Evolutionary conservation across 176 grass and related monocot species (phyloP), one percentile per base, ranked within the genome.

Genomic region (Metroxylon sagu): DNA sequence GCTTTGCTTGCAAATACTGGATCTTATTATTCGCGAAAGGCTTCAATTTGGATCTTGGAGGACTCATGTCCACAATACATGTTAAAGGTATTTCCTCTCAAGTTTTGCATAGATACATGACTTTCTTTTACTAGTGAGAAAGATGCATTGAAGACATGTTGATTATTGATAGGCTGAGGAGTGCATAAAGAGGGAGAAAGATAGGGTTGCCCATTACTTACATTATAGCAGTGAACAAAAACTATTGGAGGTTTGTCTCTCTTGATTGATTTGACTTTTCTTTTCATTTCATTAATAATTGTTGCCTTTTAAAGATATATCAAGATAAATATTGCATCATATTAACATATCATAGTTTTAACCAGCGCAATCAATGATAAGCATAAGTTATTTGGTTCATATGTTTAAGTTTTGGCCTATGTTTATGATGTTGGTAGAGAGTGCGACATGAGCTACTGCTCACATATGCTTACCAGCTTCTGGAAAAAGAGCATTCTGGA

Each of bases 51-150:
- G 93, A 85, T 98, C 63, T 54, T 83, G 21, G 93, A 98, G 74
- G 93, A 98, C 70, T 88, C 93, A 61, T 98, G 84, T 56, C 93
- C 84, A 27, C 84, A 98, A 62, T 92, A 98, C 60, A 85, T 97
- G 87, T 83, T 92, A 28, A 98, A 98, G 84, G 93, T 98, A 82
- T 23, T 23, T 23, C 21, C 21, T 23, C 21, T 23, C 21, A 23
- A 23, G 21, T 23, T 1, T 23, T 23, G 21, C 21, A 23, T 23
- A 23, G 21, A 23, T 23, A 23, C 21, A 23, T 23, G 21, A 23
- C 21, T 23, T 23, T 23, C 21, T 23, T 23, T 23, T 23, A 23
- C 21, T 23, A 23, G 21, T 23, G 21, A 23, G 21, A 23, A 23
- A 23, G 1, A 23, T 23, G 21, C 21, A 0, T 23, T 23, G 21